Conservation (phyloP, 176 grass and related monocot genomes). For the Eleusine indica region DNA sequence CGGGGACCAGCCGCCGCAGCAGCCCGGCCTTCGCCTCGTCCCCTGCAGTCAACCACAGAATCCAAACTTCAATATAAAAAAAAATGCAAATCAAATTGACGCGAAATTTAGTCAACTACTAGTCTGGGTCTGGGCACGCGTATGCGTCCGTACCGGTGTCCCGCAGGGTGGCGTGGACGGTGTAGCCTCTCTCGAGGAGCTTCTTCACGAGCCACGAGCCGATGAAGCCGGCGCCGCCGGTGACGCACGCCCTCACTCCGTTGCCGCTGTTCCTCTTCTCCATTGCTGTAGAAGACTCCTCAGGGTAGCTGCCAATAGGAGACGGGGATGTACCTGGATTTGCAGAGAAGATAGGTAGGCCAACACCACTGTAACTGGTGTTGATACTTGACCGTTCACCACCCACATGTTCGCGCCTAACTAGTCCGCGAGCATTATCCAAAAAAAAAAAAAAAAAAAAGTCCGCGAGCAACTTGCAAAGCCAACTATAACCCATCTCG, state of each 20-base stretch:
- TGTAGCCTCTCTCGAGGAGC: constrained; percentile 46
- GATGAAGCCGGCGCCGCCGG: constrained; percentile 53
- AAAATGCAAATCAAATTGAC: background rate
- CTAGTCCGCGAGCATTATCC: no score
- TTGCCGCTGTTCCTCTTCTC: background rate
- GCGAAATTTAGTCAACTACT: background rate
- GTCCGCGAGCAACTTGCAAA: background rate
- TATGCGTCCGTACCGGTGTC: constrained; percentile 8
- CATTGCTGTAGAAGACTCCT: no score
- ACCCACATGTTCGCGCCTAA: no score
- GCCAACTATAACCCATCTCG: no score
- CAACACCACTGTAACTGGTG: no score
- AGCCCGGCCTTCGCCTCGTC: constrained; percentile 50
- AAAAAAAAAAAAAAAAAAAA: no score
- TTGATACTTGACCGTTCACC: no score
- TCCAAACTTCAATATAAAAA: background rate
- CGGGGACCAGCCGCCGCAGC: constrained; percentile 50
- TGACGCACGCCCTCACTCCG: constrained; percentile 32
- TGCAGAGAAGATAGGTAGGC: no score
- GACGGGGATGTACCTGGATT: no score
- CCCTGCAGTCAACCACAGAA: constrained; percentile 21
- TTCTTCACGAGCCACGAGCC: constrained; percentile 51
- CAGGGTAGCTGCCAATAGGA: no score
- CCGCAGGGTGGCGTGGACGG: constrained; percentile 44
- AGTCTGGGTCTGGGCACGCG: background rate